Conservation (phyloP, 768 basidiomycete species). For the Boletus insuetus region DNA sequence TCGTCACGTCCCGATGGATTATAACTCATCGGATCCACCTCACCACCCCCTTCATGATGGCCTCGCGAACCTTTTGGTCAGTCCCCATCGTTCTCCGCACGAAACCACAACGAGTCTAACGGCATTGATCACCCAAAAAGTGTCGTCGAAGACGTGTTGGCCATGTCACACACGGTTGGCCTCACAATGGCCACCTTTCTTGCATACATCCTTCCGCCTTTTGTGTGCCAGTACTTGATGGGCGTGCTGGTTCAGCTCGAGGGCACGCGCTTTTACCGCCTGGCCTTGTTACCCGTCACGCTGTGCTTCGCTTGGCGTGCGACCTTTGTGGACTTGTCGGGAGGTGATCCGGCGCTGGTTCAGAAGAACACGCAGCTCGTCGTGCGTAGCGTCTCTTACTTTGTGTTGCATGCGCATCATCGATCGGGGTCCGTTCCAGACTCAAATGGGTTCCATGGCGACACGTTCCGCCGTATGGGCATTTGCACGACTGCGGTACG, state of each 20-base stretch:
- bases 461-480: constrained; percentile 23
- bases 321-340: constrained; percentile 21
- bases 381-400: constrained; percentile 13
- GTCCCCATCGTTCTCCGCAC: not conserved
- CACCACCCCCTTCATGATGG: not conserved
- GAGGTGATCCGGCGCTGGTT: constrained; percentile 10
- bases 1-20: not conserved
- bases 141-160: not conserved
- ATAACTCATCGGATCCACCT: not conserved
- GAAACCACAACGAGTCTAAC: not conserved
- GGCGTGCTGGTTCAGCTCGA: constrained; percentile 52
- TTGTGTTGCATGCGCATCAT: not conserved
- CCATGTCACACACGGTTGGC: not conserved
- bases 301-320: constrained; percentile 45
- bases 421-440: constrained; percentile 7
- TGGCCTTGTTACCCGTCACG: constrained; percentile 48
- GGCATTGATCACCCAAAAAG: not conserved
- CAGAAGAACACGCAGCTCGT: constrained; percentile 17
- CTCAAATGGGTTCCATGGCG: constrained; percentile 10
- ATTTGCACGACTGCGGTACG: constrained; percentile 14
- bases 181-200: constrained; percentile 25
- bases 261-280: constrained; percentile 40
- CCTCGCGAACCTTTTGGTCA: not conserved
- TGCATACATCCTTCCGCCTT: constrained; percentile 40
- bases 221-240: constrained; percentile 48